phyloP scores from a whole-genome alignment of 208 protist genomes.

The Crithidia thermophila region DNA sequence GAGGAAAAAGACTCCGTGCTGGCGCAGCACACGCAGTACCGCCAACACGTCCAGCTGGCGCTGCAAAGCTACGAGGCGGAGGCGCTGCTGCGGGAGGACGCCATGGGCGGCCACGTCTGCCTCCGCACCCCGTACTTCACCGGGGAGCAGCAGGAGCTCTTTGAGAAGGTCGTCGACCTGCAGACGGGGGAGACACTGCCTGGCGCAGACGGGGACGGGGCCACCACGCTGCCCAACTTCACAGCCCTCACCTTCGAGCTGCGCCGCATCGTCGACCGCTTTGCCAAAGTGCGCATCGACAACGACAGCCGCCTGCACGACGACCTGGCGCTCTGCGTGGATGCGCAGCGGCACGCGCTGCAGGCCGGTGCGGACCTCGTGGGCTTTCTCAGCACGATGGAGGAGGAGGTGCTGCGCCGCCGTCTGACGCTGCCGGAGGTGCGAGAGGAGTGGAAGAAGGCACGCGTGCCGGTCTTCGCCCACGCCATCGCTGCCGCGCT shows the following conservation, averaged over 20 bases:
- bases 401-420: conserved; percentile 40
- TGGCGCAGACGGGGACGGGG: background rate
- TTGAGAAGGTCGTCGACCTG: conserved; percentile 26
- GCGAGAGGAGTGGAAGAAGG: conserved; percentile 62
- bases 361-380: conserved; percentile 40
- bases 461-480: conserved; percentile 47
- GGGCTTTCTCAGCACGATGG: conserved; percentile 58
- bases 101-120: conserved; percentile 56
- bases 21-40: conserved; percentile 80
- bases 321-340: conserved; percentile 37
- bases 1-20: conserved; percentile 72
- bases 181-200: conserved; percentile 20
- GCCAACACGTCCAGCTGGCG: conserved; percentile 67
- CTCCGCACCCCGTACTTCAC: conserved; percentile 49
- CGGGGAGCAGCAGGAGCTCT: conserved; percentile 26
- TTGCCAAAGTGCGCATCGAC: conserved; percentile 55
- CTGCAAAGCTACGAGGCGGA: conserved; percentile 40
- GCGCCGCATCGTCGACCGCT: conserved; percentile 28
- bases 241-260: conserved; percentile 39
- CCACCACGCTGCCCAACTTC: conserved; percentile 24
- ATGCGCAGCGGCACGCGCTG: conserved; percentile 39
- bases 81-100: conserved; percentile 50
- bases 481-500: conserved; percentile 32
- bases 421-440: conserved; percentile 53
- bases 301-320: conserved; percentile 30